Conservation (phyloP, 768 basidiomycete genomes). For the Kondoa malvinella region DNA sequence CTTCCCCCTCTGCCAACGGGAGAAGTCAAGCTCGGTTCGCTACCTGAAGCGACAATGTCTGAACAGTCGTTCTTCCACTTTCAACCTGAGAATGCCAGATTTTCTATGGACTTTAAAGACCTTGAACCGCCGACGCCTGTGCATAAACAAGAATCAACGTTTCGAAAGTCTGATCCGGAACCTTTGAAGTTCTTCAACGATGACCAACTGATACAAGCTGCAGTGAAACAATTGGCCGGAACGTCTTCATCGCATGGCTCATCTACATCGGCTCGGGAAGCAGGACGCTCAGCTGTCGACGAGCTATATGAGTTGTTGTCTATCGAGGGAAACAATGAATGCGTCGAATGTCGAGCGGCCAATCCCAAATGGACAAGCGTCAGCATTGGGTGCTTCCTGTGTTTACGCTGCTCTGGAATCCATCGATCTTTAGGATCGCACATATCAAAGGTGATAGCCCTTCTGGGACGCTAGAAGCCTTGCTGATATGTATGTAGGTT, state of each 20-base stretch:
- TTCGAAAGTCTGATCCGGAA: background rate
- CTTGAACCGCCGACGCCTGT: background rate
- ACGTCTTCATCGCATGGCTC: background rate
- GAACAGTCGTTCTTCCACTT: background rate
- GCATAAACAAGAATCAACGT: background rate
- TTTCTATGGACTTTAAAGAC: background rate
- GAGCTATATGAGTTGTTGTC: background rate
- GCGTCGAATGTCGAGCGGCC: background rate
- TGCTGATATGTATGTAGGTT: background rate
- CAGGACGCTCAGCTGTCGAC: background rate
- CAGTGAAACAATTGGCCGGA: background rate
- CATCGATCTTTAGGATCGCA: background rate
- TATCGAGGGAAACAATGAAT: background rate
- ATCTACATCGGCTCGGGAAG: background rate
- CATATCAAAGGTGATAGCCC: background rate
- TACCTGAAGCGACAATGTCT: background rate
- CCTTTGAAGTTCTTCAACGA: background rate
- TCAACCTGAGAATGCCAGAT: background rate
- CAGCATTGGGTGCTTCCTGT: slow-evolving; percentile 4
- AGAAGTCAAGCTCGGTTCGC: background rate
- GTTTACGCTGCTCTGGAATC: background rate
- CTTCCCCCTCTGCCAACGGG: background rate
- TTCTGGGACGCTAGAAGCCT: background rate
- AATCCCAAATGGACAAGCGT: background rate
- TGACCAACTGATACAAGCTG: background rate